These are phyloP conservation scores for Cutaneotrichosporon cavernicola DNA, from an alignment of 1,284 basidiomycete genomes.

Conservation along the genomic window DNA sequence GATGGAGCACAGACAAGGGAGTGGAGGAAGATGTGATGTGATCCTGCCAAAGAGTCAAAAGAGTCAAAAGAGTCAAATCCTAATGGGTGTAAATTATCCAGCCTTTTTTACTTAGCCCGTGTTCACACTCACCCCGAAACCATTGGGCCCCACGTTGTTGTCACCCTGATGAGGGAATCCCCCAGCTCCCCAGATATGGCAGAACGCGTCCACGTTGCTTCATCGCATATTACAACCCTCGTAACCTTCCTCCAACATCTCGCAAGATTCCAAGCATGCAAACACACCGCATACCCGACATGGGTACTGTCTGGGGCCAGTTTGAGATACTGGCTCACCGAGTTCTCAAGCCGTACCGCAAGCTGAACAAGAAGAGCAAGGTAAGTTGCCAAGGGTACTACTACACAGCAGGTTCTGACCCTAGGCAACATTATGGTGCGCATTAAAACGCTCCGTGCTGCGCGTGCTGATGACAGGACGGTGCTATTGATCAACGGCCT, in stretches of 20 bases:
- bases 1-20: not conserved
- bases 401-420: slow-evolving; percentile 1
- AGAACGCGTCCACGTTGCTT: slow-evolving; percentile 2
- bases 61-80: not conserved
- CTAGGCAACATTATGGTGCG: slow-evolving; percentile 37
- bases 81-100: not conserved
- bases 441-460: not conserved
- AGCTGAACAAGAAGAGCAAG: slow-evolving; percentile 36
- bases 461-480: slow-evolving; percentile 21
- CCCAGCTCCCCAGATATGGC: not conserved
- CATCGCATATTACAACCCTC: not conserved
- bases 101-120: no score
- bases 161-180: not conserved
- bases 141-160: not conserved
- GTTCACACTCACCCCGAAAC: no score
- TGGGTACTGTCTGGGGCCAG: not conserved
- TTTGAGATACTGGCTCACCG: slow-evolving; percentile 9
- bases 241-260: not conserved
- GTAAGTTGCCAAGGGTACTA: slow-evolving; percentile 23
- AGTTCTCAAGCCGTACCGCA: slow-evolving; percentile 26
- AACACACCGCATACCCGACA: not conserved
- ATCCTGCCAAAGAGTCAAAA: not conserved
- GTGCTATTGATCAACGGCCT: slow-evolving; percentile 32
- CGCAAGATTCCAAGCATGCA: not conserved
- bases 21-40: slow-evolving; percentile 1